Evolutionary conservation across 768 basidiomycete species (phyloP).

Genomic region (Boletales sp.): DNA sequence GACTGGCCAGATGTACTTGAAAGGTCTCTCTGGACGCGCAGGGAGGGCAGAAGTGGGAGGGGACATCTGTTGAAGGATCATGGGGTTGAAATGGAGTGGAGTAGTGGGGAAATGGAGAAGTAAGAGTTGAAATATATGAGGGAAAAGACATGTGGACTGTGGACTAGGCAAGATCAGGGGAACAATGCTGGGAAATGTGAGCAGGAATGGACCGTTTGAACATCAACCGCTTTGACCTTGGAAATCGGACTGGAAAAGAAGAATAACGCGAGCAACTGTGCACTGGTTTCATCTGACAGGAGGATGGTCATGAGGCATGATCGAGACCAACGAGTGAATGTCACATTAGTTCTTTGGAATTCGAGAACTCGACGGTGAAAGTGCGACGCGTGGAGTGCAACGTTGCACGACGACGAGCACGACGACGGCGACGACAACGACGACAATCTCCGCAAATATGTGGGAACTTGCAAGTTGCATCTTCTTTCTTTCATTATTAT

Average conservation of each 20-base stretch:
- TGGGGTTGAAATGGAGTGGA: slow-evolving; percentile 7
- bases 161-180: slow-evolving; percentile 12
- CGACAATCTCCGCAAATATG: slow-evolving; percentile 16
- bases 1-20: slow-evolving; percentile 11
- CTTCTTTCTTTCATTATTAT: neutral
- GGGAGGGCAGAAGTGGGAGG: slow-evolving; percentile 13
- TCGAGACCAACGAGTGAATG: neutral
- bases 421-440: neutral
- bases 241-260: neutral
- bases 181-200: slow-evolving; percentile 13
- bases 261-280: neutral
- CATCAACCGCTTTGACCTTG: slow-evolving; percentile 10
- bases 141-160: slow-evolving; percentile 16
- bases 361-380: slow-evolving; percentile 6
- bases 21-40: slow-evolving; percentile 5
- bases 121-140: slow-evolving; percentile 13
- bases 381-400: neutral
- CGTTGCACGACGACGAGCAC: slow-evolving; percentile 7
- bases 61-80: slow-evolving; percentile 5
- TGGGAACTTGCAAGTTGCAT: neutral
- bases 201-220: slow-evolving; percentile 3
- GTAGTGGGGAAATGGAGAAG: slow-evolving; percentile 3
- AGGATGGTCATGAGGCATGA: slow-evolving; percentile 9
- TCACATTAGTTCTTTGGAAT: neutral
- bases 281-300: slow-evolving; percentile 13